A percentile compares a stretch with the other conserved stretches of the same genome.
These are phyloP conservation scores for Escovopsis sp. DNA, from an alignment of 2,329 filamentous ascomycete species.

Conservation along the genomic window DNA sequence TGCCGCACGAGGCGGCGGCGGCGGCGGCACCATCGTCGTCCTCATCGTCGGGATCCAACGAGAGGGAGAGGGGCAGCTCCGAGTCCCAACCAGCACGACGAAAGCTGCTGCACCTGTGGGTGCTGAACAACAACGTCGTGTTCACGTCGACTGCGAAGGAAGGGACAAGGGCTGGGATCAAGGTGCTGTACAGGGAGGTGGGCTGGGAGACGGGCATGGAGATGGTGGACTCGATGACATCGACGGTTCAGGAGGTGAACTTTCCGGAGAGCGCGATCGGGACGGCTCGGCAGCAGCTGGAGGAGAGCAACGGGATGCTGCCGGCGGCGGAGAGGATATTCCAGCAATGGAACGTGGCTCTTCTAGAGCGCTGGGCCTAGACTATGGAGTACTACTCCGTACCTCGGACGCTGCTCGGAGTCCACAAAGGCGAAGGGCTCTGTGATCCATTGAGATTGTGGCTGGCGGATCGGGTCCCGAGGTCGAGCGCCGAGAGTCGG, in stretches of 20 bases:
- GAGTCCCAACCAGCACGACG: too few species aligned
- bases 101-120: conserved; percentile 32
- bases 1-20: conserved; percentile 16
- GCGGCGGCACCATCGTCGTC: conserved; percentile 8
- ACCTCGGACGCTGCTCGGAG: too few species aligned
- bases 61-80: too few species aligned
- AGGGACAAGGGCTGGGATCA: conserved; percentile 28
- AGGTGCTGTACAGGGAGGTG: conserved; percentile 36
- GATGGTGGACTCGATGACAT: conserved; percentile 35
- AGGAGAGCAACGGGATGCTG: conserved; percentile 33
- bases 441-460: too few species aligned
- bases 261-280: conserved; percentile 37
- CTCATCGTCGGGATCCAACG: too few species aligned
- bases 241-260: conserved; percentile 43
- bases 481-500: too few species aligned
- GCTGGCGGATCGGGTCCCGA: too few species aligned
- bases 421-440: not conserved
- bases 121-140: conserved; percentile 39
- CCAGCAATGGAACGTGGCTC: conserved; percentile 51
- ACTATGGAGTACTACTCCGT: too few species aligned
- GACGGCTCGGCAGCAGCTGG: conserved; percentile 28
- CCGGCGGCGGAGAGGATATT: conserved; percentile 43
- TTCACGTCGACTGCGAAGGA: conserved; percentile 29
- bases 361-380: conserved; percentile 32
- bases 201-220: conserved; percentile 28